Evolutionary conservation across 2,329 filamentous ascomycete genomes (phyloP), one percentile per base, ranked within the genome.

Genomic region (Penicillium frequentans): DNA sequence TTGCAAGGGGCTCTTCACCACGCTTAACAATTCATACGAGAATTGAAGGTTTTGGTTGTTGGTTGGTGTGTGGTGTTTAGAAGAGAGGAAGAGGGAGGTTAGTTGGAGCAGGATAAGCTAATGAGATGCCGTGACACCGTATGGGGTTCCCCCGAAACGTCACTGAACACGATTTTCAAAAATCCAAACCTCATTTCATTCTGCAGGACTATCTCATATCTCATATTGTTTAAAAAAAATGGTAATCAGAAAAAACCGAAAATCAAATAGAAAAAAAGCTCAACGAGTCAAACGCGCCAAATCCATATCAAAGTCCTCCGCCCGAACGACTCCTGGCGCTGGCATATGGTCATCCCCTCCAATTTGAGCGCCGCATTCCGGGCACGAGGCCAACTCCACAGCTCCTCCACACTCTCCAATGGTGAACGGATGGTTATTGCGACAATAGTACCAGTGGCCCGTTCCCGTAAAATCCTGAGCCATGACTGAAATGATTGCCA

Each of bases 331-430:
- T 23, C 39, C 39, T 21, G 19, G n/a, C n/a, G 26, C 45, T 19
- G 27, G 19, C 10, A 21, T 4, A 19, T 31, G 27, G 3, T 48
- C 1, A 14, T 54, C 66, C 0, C 87, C 87, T 2, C 86, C 87
- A 29, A 90, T 79, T 0, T 70, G 59, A 1, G 78, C 77, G 2
- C 78, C 81, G 61, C 88, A 91, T 60, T 90, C 81, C 0, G 87
- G 86, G 62, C 88, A 91, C 2, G 70, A 70, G 1, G 86, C 81
- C 19, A 64, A 54, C 68, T 90, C 60, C 84, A 88, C 87, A 0
- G 86, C 83, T 80, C 85, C 84, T 1, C 86, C 86, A 63, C 86
- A 89, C 58, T 89, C 84, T 1, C 86, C 86, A 33, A 89, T 79
- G 0, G 85, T 84, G 61, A 90, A 87, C 5, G 73, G 72, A 64